Percentiles rank a stretch among this genome's conserved stretches.
These are phyloP conservation scores for Monosporascus sp. DNA, from an alignment of 2,329 filamentous ascomycete genomes.

Conservation along the genomic window DNA sequence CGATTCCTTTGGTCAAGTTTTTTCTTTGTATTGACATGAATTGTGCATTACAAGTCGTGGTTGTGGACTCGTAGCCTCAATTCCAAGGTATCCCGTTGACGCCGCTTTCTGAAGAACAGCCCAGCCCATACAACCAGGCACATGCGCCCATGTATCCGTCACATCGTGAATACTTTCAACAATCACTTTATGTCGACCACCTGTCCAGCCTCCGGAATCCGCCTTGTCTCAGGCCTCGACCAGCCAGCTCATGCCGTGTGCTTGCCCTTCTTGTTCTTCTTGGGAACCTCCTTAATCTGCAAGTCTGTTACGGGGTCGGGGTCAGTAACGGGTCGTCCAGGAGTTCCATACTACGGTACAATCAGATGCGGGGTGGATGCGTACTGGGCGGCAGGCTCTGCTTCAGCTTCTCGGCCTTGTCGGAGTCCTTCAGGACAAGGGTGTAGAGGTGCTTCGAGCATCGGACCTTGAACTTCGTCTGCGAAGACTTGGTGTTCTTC, in stretches of 20 bases:
- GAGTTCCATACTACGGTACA: background rate
- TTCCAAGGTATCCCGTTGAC: constrained; percentile 53
- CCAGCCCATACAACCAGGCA: constrained; percentile 22
- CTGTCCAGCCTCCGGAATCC: background rate
- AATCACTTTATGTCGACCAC: background rate
- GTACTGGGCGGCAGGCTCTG: constrained; percentile 95
- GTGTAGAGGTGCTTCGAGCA: constrained; percentile 97
- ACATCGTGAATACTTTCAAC: background rate
- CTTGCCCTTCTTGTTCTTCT: constrained; percentile 48
- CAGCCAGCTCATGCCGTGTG: constrained; percentile 29
- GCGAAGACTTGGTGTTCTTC: constrained; percentile 84
- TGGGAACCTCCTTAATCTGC: constrained; percentile 48
- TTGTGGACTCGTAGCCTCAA: constrained; percentile 32
- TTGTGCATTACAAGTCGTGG: constrained; percentile 26
- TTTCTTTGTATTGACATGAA: constrained; percentile 21
- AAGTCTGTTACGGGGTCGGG: constrained; percentile 33
- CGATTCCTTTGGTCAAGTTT: constrained; percentile 7
- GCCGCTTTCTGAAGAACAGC: constrained; percentile 41
- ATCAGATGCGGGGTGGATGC: constrained; percentile 33
- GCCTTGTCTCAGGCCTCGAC: constrained; percentile 1
- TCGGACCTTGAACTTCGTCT: constrained; percentile 99
- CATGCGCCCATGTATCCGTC: constrained; percentile 18
- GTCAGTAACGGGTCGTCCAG: constrained; percentile 14
- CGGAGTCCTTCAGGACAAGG: constrained; percentile 94
- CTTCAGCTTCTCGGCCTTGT: constrained; percentile 99